These are phyloP conservation scores for Pichia phayaonensis DNA, from an alignment of 805 yeast genomes.

Conservation along the genomic window DNA sequence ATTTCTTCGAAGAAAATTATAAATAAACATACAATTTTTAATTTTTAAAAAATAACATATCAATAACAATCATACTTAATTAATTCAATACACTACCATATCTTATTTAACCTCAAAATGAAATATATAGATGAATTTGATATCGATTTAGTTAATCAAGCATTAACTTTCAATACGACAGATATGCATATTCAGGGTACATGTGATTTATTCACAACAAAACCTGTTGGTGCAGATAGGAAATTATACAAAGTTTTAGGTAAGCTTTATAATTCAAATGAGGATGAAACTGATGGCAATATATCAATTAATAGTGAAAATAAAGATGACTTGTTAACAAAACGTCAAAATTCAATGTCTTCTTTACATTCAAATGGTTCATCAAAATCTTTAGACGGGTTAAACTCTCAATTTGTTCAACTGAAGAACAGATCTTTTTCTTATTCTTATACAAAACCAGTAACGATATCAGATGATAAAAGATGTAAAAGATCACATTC, in stretches of 20 bases:
- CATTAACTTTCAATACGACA: conserved; percentile 67
- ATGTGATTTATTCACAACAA: conserved; percentile 90
- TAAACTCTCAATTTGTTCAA: conserved; percentile 26
- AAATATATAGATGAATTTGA: conserved; percentile 90
- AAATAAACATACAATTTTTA: no score
- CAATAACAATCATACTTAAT: neutral
- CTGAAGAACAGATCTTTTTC: conserved; percentile 28
- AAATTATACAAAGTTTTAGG: conserved; percentile 85
- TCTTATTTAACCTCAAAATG: neutral
- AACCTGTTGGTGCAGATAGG: conserved; percentile 84
- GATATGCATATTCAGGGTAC: conserved; percentile 80
- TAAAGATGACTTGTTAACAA: neutral
- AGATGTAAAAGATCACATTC: conserved; percentile 23
- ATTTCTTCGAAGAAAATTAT: no score
- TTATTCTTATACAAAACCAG: conserved; percentile 22
- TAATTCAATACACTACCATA: neutral
- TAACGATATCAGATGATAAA: conserved; percentile 11
- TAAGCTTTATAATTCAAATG: conserved; percentile 34
- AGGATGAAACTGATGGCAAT: conserved; percentile 4
- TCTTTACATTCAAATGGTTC: conserved; percentile 15
- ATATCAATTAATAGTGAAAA: conserved; percentile 2
- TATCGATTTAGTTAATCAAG: conserved; percentile 84
- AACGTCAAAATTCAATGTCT: conserved; percentile 17
- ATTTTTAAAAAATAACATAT: no score
- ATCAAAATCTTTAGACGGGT: conserved; percentile 8